Evolutionary conservation across 805 yeast species (phyloP).

Genomic region (Yarrowia osloensis): DNA sequence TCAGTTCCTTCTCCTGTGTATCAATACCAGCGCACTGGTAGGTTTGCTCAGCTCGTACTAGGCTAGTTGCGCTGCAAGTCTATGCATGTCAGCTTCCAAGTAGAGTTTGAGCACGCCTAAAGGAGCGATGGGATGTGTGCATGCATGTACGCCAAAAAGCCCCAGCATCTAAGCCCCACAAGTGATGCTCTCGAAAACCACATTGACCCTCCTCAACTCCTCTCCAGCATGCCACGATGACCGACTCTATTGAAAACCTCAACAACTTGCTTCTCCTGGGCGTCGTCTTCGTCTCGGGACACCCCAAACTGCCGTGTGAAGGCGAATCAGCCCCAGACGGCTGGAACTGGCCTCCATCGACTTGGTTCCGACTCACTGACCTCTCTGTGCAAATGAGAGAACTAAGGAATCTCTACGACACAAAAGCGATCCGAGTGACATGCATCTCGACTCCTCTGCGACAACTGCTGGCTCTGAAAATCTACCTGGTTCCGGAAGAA

Average conservation of each 20-base stretch:
- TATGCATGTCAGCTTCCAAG: background rate
- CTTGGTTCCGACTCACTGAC: background rate
- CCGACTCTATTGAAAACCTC: background rate
- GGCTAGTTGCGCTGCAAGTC: background rate
- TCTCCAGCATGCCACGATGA: background rate
- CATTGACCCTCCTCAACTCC: too few species aligned
- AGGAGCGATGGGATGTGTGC: too few species aligned
- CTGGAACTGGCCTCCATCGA: conserved; percentile 26
- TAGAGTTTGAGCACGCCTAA: background rate
- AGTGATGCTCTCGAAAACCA: too few species aligned
- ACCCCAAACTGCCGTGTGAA: background rate
- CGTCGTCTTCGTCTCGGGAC: background rate
- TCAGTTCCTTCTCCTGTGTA: too few species aligned
- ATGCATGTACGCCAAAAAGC: too few species aligned
- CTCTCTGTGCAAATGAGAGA: background rate
- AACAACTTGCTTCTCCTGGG: conserved; percentile 2
- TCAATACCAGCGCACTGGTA: too few species aligned
- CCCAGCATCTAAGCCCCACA: too few species aligned
- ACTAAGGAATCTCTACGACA: background rate
- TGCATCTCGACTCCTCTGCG: background rate
- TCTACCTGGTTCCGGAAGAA: conserved; percentile 16
- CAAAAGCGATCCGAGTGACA: background rate
- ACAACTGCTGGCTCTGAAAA: background rate
- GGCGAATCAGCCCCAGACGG: conserved; percentile 7
- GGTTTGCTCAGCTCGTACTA: background rate